phyloP scores from a whole-genome alignment of 805 yeast species.

The Hanseniaspora jakobsenii region DNA sequence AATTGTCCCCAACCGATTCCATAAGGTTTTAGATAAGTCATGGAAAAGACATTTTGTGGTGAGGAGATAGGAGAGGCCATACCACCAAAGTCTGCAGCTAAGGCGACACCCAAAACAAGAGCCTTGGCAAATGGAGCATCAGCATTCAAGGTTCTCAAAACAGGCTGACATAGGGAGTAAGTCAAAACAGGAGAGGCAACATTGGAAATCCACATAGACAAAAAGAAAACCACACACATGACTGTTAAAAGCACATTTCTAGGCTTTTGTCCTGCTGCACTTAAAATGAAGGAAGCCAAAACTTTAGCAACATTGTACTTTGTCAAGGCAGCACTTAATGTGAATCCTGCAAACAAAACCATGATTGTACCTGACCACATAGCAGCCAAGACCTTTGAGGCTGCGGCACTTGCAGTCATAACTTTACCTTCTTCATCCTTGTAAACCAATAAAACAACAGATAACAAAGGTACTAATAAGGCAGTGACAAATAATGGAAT shows the following conservation, averaged over 20 bases:
- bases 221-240: slow-evolving; percentile 73
- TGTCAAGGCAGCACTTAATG: slow-evolving; percentile 84
- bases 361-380: slow-evolving; percentile 95
- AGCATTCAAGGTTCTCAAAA: slow-evolving; percentile 64
- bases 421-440: slow-evolving; percentile 42
- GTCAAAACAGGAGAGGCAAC: slow-evolving; percentile 94
- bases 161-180: slow-evolving; percentile 75
- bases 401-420: slow-evolving; percentile 54
- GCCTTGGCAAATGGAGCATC: slow-evolving; percentile 75
- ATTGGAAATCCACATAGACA: slow-evolving; percentile 91
- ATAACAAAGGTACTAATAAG: slow-evolving; percentile 64
- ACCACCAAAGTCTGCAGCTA: slow-evolving; percentile 87
- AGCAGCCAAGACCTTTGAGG: slow-evolving; percentile 52
- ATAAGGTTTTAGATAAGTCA: slow-evolving; percentile 63
- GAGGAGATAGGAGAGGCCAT: slow-evolving; percentile 95
- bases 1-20: slow-evolving; percentile 74
- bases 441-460: slow-evolving; percentile 56
- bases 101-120: slow-evolving; percentile 76
- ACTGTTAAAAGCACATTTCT: slow-evolving; percentile 60
- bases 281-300: slow-evolving; percentile 71
- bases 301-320: slow-evolving; percentile 81
- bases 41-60: slow-evolving; percentile 87
- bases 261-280: slow-evolving; percentile 75
- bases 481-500: slow-evolving; percentile 90
- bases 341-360: slow-evolving; percentile 82